phyloP scores from a whole-genome alignment of 2,329 filamentous ascomycete species.

The Sporothrix brasiliensis region DNA sequence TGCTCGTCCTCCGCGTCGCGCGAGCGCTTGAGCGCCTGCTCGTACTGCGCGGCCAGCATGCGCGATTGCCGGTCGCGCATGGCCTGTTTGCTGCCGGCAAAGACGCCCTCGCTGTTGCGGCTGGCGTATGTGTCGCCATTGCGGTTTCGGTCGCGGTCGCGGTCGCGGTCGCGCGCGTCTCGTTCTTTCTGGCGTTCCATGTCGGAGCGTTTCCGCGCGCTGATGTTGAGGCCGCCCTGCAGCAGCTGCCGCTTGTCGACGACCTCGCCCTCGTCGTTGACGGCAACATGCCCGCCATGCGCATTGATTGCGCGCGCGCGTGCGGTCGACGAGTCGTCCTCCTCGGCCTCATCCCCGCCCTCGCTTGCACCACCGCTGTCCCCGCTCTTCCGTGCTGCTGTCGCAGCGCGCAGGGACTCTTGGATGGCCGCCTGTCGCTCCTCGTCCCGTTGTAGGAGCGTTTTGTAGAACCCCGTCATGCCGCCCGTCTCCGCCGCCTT shows the following conservation, averaged over 20 bases:
- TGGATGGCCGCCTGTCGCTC: conserved; percentile 69
- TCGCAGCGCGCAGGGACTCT: conserved; percentile 62
- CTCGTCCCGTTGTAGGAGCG: conserved; percentile 71
- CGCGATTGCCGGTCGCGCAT: conserved; percentile 75
- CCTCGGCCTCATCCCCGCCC: conserved; percentile 51
- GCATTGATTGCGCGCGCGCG: conserved; percentile 68
- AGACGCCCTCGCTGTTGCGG: conserved; percentile 43
- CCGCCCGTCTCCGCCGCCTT: conserved; percentile 61
- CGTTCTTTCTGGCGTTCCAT: conserved; percentile 37
- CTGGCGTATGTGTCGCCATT: not conserved
- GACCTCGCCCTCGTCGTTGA: conserved; percentile 83
- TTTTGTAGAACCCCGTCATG: conserved; percentile 78
- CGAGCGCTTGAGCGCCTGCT: conserved; percentile 70
- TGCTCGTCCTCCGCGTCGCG: conserved; percentile 70
- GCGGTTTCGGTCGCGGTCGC: not conserved
- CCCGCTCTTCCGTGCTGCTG: conserved; percentile 48
- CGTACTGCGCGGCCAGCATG: conserved; percentile 79
- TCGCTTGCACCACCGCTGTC: conserved; percentile 41
- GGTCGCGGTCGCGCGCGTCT: conserved; percentile 7
- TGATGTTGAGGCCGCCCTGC: conserved; percentile 73
- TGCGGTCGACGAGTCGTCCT: conserved; percentile 60
- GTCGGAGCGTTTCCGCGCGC: conserved; percentile 61
- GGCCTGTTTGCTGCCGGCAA: conserved; percentile 61
- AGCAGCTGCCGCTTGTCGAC: conserved; percentile 83
- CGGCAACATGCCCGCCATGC: conserved; percentile 61